A percentile compares a stretch with the other conserved stretches of the same genome.
These are phyloP conservation scores for Pythium aquatile DNA, from an alignment of 352 stramenopile species.

Conservation along the genomic window DNA sequence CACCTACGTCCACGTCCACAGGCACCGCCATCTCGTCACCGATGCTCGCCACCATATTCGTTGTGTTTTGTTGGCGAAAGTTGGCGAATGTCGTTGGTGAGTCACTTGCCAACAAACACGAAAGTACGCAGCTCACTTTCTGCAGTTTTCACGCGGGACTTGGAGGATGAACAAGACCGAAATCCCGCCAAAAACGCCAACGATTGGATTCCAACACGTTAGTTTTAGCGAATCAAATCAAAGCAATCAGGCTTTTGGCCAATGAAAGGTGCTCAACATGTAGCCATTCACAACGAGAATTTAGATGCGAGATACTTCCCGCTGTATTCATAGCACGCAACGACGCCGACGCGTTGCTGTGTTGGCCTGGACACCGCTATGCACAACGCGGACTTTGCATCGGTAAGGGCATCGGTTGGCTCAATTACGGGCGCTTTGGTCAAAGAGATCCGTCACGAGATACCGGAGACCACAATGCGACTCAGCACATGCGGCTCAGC, in stretches of 20 bases:
- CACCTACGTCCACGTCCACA: constrained; percentile 30
- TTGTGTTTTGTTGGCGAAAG: not conserved
- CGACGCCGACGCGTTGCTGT: too few relatives aligned
- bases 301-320: too few relatives aligned
- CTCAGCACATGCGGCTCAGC: not conserved
- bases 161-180: constrained; percentile 6
- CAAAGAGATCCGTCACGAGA: not conserved
- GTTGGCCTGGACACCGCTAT: too few relatives aligned
- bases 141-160: constrained; percentile 12
- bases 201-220: constrained; percentile 17
- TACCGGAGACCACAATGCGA: not conserved
- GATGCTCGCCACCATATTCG: constrained; percentile 57
- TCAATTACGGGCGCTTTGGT: too few relatives aligned
- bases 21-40: constrained; percentile 23
- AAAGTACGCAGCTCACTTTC: not conserved
- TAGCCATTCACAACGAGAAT: constrained; percentile 14
- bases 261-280: constrained; percentile 2
- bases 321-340: not conserved
- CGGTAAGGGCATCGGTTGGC: too few relatives aligned
- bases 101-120: constrained; percentile 1
- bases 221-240: constrained; percentile 14
- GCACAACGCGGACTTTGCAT: too few relatives aligned
- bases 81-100: constrained; percentile 9
- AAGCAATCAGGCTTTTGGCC: not conserved
- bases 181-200: constrained; percentile 24